These are phyloP conservation scores for Aspergillus spinulosporus DNA, from an alignment of 2,329 filamentous ascomycete species.

Conservation along the genomic window DNA sequence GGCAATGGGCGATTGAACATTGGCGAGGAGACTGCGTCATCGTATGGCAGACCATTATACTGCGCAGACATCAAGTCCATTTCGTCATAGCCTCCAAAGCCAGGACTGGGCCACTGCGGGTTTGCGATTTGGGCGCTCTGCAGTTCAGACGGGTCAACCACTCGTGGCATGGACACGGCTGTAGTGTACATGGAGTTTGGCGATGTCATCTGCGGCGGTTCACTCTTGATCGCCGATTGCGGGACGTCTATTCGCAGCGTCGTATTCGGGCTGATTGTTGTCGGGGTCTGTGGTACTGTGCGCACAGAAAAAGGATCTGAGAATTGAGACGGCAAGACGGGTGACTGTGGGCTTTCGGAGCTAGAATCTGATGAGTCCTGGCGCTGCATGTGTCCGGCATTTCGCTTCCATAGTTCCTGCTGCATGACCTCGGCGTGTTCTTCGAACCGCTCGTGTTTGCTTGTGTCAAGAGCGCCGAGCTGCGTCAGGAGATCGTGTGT, in stretches of 20 bases:
- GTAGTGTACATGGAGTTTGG: conserved; percentile 26
- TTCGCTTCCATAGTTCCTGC: conserved; percentile 54
- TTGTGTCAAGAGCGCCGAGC: conserved; percentile 57
- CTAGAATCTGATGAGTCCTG: conserved; percentile 59
- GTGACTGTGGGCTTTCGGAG: conserved; percentile 56
- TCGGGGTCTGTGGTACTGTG: conserved; percentile 43
- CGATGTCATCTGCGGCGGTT: conserved; percentile 24
- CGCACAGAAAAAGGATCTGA: conserved; percentile 31
- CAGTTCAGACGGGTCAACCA: conserved; percentile 40
- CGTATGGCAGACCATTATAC: conserved; percentile 35
- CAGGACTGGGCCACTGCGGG: conserved; percentile 26
- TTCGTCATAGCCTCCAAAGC: conserved; percentile 22
- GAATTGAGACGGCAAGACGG: conserved; percentile 33
- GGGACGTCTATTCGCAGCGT: conserved; percentile 27
- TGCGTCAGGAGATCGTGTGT: conserved; percentile 65
- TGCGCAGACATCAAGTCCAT: conserved; percentile 25
- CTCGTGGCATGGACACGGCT: conserved; percentile 35
- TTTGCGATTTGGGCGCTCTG: conserved; percentile 27
- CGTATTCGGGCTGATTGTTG: conserved; percentile 40
- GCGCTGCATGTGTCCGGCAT: conserved; percentile 53
- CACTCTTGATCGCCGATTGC: conserved; percentile 28
- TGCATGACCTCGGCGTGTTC: conserved; percentile 59
- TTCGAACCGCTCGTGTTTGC: conserved; percentile 57
- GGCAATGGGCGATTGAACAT: conserved; percentile 40
- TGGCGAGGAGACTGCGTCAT: conserved; percentile 36